A percentile compares a stretch with the other conserved stretches of the same genome.
Evolutionary conservation across 2,329 filamentous ascomycete genomes (phyloP).

Genomic region (Phaeosphaeria sp.): DNA sequence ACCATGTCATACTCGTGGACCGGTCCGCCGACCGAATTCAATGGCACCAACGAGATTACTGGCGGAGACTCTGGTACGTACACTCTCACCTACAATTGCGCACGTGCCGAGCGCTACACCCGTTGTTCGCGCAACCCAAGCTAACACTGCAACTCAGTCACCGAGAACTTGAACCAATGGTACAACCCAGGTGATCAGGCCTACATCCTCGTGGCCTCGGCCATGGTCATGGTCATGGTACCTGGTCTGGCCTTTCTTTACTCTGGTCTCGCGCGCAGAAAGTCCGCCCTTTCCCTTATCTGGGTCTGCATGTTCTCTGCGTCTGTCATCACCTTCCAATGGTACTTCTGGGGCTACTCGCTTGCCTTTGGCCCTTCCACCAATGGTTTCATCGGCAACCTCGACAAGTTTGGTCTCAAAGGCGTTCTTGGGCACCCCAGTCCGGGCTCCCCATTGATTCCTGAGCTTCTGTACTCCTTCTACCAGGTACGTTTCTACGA

Average conservation of each 20-base stretch:
- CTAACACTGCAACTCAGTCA: conserved; percentile 59
- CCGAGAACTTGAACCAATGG: conserved; percentile 94
- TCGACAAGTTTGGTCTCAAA: conserved; percentile 87
- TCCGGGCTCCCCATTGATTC: conserved; percentile 84
- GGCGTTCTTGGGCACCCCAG: conserved; percentile 85
- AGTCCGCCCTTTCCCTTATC: conserved; percentile 95
- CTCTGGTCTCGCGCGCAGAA: conserved; percentile 94
- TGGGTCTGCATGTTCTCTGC: conserved; percentile 96
- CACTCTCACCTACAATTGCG: conserved; percentile 12
- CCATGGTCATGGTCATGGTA: conserved; percentile 96
- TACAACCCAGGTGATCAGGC: conserved; percentile 90
- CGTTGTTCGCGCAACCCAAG: conserved; percentile 3
- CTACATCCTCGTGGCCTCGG: conserved; percentile 87
- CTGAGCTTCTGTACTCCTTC: conserved; percentile 90
- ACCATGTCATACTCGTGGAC: conserved; percentile 58
- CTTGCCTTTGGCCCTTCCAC: conserved; percentile 85
- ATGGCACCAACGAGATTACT: conserved; percentile 63
- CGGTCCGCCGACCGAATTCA: conserved; percentile 54
- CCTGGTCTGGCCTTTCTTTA: conserved; percentile 97
- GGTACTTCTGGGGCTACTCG: conserved; percentile 99
- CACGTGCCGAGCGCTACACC: conserved; percentile 29
- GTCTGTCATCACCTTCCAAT: conserved; percentile 93
- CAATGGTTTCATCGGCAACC: conserved; percentile 90
- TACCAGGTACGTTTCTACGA: conserved; percentile 70
- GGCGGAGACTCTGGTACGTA: conserved; percentile 82